Evolutionary conservation across 192 early-diverging fungal species (phyloP).

Genomic region (Geranomyces variabilis): DNA sequence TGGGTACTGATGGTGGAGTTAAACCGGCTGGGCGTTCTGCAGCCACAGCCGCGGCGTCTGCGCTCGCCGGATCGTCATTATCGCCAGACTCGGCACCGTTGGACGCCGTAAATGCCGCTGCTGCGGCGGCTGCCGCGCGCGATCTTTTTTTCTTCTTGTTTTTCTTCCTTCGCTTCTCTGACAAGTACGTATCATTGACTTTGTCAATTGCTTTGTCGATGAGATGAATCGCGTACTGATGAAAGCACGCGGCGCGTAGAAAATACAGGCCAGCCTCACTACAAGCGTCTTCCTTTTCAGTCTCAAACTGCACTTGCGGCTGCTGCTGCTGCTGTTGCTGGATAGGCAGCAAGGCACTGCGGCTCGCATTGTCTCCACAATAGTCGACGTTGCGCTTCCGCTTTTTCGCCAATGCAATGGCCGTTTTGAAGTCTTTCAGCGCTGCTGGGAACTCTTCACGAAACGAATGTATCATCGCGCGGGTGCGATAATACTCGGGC

Average conservation of each 20-base stretch:
- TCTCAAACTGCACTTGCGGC: slow-evolving; percentile 6
- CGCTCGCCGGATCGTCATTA: background rate
- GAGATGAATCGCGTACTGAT: slow-evolving; percentile 46
- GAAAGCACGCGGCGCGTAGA: slow-evolving; percentile 44
- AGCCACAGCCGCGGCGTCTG: background rate
- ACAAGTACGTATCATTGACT: slow-evolving; percentile 33
- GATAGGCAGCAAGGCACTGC: background rate
- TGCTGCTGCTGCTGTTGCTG: background rate
- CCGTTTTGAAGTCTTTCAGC: slow-evolving; percentile 41
- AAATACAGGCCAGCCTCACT: slow-evolving; percentile 45
- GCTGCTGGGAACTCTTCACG: slow-evolving; percentile 42
- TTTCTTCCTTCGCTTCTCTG: slow-evolving; percentile 14
- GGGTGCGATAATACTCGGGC: slow-evolving; percentile 44
- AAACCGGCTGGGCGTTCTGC: background rate
- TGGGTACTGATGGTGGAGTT: background rate
- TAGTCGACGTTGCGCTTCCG: slow-evolving; percentile 22
- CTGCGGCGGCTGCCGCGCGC: background rate
- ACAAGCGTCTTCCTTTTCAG: slow-evolving; percentile 31
- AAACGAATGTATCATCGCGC: slow-evolving; percentile 48
- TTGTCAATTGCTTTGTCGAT: slow-evolving; percentile 38
- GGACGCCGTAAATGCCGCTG: background rate
- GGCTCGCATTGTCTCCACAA: slow-evolving; percentile 14
- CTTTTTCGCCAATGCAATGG: slow-evolving; percentile 36
- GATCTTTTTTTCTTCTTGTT: slow-evolving; percentile 33
- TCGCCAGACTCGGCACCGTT: too few relatives aligned